phyloP scores from a whole-genome alignment of 768 basidiomycete species.

The Krasilnikovozyma curviuscula region DNA sequence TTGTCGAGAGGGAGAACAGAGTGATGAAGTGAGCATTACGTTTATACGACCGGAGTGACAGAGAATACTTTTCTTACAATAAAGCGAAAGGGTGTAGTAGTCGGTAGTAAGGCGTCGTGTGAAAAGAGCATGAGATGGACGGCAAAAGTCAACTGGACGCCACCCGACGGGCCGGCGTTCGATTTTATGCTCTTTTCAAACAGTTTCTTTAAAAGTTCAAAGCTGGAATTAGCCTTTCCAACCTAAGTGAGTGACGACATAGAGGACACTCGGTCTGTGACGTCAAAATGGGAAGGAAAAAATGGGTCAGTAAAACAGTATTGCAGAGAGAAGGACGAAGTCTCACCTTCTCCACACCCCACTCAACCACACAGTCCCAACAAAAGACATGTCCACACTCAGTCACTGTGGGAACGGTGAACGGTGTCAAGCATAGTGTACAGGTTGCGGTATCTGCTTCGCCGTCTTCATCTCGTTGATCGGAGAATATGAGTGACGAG shows the following conservation, averaged over 20 bases:
- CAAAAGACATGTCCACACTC: conserved; percentile 82
- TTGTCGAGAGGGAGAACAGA: too few species aligned
- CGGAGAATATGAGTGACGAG: conserved; percentile 44
- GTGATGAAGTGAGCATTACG: too few species aligned
- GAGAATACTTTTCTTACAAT: too few species aligned
- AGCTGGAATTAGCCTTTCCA: too few species aligned
- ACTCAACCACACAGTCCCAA: conserved; percentile 72
- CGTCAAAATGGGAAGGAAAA: neutral
- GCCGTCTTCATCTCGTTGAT: conserved; percentile 33
- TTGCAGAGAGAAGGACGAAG: neutral
- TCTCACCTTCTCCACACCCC: conserved; percentile 67
- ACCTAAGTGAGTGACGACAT: conserved; percentile 62
- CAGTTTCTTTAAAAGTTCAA: too few species aligned
- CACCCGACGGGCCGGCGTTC: too few species aligned
- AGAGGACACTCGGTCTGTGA: conserved; percentile 63
- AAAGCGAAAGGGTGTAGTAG: too few species aligned
- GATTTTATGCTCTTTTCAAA: too few species aligned
- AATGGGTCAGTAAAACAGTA: neutral
- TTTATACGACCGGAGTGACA: too few species aligned
- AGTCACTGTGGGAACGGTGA: conserved; percentile 60
- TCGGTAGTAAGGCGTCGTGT: too few species aligned
- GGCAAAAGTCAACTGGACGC: too few species aligned
- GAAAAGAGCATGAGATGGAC: too few species aligned
- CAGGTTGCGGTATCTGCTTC: conserved; percentile 50
- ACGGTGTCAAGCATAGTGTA: conserved; percentile 66